Base-by-base conservation (phyloP, 768 basidiomycete species). In the Kwoniella heveanensis region DNA sequence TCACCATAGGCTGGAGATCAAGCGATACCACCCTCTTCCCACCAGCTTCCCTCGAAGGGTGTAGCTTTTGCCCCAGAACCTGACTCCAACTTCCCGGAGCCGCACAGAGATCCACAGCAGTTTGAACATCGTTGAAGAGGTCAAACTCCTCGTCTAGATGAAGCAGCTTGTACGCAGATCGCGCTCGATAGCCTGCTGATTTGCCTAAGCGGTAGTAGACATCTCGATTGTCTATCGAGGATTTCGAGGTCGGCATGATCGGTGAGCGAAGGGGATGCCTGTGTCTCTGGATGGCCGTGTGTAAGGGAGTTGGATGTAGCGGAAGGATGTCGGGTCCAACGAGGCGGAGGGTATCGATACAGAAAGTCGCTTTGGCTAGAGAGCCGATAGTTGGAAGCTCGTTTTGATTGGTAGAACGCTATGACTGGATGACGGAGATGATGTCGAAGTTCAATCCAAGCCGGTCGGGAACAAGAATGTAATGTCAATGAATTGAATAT, bases 61-160 rank as follows among this genome's bases (percentile, higher is more conserved):
- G 70, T 15, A 82, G 70, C 64, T 77, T 74, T 50, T 81, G 70
- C 17, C 73, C 74, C 4, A 82, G 63, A 0, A 82, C 81, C 60
- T 82, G 81, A 59, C 75, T 78, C 81, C 81, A 82, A 39, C 76
- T 77, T n/a, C 81, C 80, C 52, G 73, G 77, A 8, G 79, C 79
- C 1, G 79, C 79, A 71, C 79, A 80, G 27, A 80, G 72, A 67
- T 80, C 79, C 13, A 78, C 77, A 10, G 77, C 79, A 4, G 74
- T 78, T 32, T 60, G 47, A 1, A 80, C 77, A 1, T 77, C 76
- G 9, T 44, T 52, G 62, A 80, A 80, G 5, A 80, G 69, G 54
- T 76, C 74, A 54, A 78, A 80, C 48, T 80, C 77, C 36, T 80
- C 79, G 51, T 77, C 73, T n/a, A 79, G 69, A 62, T 79, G 78